A percentile compares a stretch with the other conserved stretches of the same genome.
Conservation (phyloP, 2,329 filamentous ascomycete species). For the Lachnellula cervina region DNA sequence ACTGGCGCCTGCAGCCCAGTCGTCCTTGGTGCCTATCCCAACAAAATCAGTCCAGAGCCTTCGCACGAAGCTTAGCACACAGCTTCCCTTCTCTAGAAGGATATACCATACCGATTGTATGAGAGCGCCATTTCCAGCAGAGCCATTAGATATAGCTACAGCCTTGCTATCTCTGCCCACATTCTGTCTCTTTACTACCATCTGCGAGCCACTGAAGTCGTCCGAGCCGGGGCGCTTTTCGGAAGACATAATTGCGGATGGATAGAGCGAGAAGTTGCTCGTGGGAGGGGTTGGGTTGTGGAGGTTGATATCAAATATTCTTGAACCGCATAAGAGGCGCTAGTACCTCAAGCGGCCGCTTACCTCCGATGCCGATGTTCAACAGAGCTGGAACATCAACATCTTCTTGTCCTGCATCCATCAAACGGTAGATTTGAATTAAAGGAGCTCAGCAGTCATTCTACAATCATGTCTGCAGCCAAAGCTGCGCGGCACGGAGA, state of each 20-base stretch:
- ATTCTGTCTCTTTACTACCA: conserved; percentile 88
- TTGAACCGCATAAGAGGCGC: background rate
- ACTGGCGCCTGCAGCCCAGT: conserved; percentile 83
- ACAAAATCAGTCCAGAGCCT: conserved; percentile 21
- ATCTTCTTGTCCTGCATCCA: background rate
- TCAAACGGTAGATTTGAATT: background rate
- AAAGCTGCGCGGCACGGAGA: conserved; percentile 68
- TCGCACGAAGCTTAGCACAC: conserved; percentile 16
- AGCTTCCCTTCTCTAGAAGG: conserved; percentile 3
- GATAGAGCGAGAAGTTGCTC: background rate
- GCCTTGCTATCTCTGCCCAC: conserved; percentile 45
- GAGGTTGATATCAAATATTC: background rate
- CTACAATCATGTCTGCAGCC: conserved; percentile 43
- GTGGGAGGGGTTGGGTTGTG: background rate
- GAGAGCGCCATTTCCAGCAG: conserved; percentile 55
- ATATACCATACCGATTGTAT: conserved; percentile 56
- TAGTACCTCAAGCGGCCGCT: background rate
- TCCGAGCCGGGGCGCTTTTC: conserved; percentile 90
- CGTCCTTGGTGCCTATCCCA: conserved; percentile 64
- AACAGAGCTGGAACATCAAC: background rate
- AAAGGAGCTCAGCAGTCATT: background rate
- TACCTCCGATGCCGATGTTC: background rate
- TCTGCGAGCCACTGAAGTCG: conserved; percentile 72
- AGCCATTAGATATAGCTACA: conserved; percentile 52
- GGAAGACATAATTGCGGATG: conserved; percentile 60